Evolutionary conservation across 2,329 filamentous ascomycete genomes (phyloP).

Genomic region (Sphaerulina populicola): DNA sequence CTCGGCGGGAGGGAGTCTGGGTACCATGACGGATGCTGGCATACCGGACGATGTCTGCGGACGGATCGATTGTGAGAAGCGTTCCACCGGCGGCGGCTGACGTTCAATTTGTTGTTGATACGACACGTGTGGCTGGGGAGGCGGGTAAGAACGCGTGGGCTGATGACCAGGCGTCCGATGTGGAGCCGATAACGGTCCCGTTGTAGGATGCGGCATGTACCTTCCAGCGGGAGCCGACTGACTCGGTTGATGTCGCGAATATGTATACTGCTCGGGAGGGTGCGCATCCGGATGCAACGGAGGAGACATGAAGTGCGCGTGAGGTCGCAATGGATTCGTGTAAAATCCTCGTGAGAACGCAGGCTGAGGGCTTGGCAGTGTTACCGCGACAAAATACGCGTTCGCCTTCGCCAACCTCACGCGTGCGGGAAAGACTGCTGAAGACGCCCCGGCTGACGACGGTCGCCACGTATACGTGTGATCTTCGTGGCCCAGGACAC

Average conservation of each 20-base stretch:
- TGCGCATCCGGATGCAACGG: constrained; percentile 8
- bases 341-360: constrained; percentile 1
- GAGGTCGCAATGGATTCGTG: background rate
- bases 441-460: constrained; percentile 30
- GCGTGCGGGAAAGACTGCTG: constrained; percentile 31
- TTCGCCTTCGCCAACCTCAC: constrained; percentile 38
- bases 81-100: constrained; percentile 1
- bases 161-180: constrained; percentile 15
- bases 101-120: constrained; percentile 12
- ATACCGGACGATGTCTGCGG: constrained; percentile 1
- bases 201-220: constrained; percentile 14
- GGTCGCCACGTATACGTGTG: constrained; percentile 37
- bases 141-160: constrained; percentile 16
- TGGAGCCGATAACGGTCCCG: constrained; percentile 15
- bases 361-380: constrained; percentile 31
- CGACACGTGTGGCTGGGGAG: constrained; percentile 11
- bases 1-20: constrained; percentile 19
- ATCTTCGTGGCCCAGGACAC: constrained; percentile 39
- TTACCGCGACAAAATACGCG: constrained; percentile 41
- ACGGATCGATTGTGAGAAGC: constrained; percentile 1
- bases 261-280: constrained; percentile 9
- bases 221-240: constrained; percentile 18
- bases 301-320: background rate
- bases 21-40: constrained; percentile 8
- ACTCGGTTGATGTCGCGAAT: constrained; percentile 14